Evolutionary conservation across 1,139 yeast species (phyloP).

Genomic region (Nadsonia starkeyi-henricii): DNA sequence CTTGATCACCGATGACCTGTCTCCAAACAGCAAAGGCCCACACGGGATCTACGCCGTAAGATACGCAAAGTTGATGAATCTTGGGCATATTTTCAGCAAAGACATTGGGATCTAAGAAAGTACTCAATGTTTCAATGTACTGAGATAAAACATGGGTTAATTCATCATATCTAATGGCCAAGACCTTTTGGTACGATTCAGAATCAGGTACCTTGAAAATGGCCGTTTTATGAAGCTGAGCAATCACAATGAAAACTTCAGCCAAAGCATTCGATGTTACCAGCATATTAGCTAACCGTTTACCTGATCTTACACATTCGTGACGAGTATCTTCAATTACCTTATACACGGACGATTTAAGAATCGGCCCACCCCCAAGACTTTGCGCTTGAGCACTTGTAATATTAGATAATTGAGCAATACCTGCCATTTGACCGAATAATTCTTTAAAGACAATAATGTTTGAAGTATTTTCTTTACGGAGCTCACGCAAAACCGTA

Average conservation of each 20-base stretch:
- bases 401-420: conserved; percentile 51
- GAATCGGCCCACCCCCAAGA: conserved; percentile 49
- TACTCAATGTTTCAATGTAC: conserved; percentile 41
- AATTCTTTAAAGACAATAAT: conserved; percentile 57
- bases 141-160: conserved; percentile 50
- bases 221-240: conserved; percentile 29
- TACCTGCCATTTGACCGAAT: conserved; percentile 67
- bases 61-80: conserved; percentile 32
- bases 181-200: conserved; percentile 47
- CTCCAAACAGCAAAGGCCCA: conserved; percentile 83
- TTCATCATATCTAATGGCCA: conserved; percentile 64
- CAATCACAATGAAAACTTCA: conserved; percentile 53
- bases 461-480: conserved; percentile 47
- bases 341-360: conserved; percentile 42
- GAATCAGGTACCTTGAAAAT: conserved; percentile 30
- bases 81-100: conserved; percentile 26
- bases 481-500: conserved; percentile 53
- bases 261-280: conserved; percentile 34
- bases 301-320: conserved; percentile 32
- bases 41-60: conserved; percentile 40
- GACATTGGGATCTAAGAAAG: neutral
- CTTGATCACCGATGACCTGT: conserved; percentile 25
- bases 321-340: conserved; percentile 44
- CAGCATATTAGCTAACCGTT: conserved; percentile 37
- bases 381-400: conserved; percentile 52